Conservation (phyloP, 2,329 filamentous ascomycete genomes). For the Cercospora canescens region DNA sequence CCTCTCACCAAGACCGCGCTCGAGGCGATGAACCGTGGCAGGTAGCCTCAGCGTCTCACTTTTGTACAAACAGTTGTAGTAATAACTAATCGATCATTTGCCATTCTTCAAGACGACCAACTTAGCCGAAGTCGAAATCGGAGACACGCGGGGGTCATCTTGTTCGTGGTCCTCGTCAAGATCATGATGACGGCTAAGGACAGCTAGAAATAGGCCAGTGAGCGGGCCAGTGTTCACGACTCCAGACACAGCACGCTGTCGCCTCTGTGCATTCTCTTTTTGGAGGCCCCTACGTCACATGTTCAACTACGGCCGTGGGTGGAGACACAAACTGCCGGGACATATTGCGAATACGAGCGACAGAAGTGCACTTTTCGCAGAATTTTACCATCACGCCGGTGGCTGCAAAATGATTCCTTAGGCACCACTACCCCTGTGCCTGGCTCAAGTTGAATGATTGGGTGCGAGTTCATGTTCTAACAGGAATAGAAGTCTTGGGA, state of each 20-base stretch:
- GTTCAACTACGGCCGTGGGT: neutral
- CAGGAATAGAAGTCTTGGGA: too few relatives aligned
- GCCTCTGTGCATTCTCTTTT: too few relatives aligned
- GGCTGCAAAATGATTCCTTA: too few relatives aligned
- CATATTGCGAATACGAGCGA: neutral
- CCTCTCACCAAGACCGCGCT: conserved; percentile 2
- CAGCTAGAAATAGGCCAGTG: too few relatives aligned
- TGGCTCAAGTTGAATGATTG: neutral
- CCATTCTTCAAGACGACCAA: neutral
- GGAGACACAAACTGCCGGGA: neutral
- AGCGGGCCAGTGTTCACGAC: too few relatives aligned
- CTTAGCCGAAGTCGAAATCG: too few relatives aligned
- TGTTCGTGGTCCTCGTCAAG: too few relatives aligned
- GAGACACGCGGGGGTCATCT: too few relatives aligned
- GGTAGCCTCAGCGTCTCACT: neutral
- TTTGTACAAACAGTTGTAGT: neutral
- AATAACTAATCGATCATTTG: neutral
- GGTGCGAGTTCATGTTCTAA: neutral
- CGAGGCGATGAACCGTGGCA: conserved; percentile 4
- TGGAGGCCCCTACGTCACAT: neutral
- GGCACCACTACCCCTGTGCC: neutral
- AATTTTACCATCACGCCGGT: too few relatives aligned
- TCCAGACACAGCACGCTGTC: too few relatives aligned
- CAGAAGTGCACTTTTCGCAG: neutral
- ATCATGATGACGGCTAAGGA: too few relatives aligned